phyloP scores from a whole-genome alignment of 305 asterid genomes.

The Fraxinus nigra region DNA sequence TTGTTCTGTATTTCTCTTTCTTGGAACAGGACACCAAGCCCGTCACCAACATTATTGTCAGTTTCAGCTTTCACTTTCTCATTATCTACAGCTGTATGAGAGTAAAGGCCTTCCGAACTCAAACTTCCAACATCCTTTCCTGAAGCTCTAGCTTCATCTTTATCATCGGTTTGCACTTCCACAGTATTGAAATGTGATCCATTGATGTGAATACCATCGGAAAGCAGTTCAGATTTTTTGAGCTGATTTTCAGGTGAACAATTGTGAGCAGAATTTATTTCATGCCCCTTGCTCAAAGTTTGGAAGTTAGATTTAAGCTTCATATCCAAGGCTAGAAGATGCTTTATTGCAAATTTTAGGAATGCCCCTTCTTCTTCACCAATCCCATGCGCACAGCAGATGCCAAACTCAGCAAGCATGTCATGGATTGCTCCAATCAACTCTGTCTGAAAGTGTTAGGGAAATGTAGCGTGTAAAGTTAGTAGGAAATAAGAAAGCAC shows the following conservation, averaged over 20 bases:
- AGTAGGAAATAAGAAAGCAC: conserved; percentile 5
- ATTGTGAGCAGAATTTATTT: conserved; percentile 37
- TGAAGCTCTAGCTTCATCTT: conserved; percentile 31
- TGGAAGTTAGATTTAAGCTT: conserved; percentile 62
- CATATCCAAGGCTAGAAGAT: conserved; percentile 87
- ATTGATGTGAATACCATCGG: conserved; percentile 22
- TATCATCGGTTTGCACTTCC: conserved; percentile 39
- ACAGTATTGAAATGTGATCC: conserved; percentile 35
- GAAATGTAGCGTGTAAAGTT: conserved; percentile 19
- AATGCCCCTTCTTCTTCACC: conserved; percentile 87
- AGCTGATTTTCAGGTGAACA: conserved; percentile 41
- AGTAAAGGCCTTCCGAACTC: conserved; percentile 38
- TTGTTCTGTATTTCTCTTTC: conserved; percentile 39
- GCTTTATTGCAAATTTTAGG: conserved; percentile 92
- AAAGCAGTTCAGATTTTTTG: conserved; percentile 42
- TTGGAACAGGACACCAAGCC: conserved; percentile 34
- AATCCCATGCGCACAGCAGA: conserved; percentile 87
- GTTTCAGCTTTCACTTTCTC: conserved; percentile 40
- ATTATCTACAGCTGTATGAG: conserved; percentile 31
- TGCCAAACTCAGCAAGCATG: conserved; percentile 97
- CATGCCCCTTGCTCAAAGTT: conserved; percentile 49
- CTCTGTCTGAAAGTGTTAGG: conserved; percentile 59
- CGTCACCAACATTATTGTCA: conserved; percentile 33
- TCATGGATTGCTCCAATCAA: conserved; percentile 88
- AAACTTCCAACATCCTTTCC: conserved; percentile 39